Percentiles rank a stretch among this genome's conserved stretches.
phyloP scores from a whole-genome alignment of 805 yeast genomes.

The Cyberlindnera maritima region DNA sequence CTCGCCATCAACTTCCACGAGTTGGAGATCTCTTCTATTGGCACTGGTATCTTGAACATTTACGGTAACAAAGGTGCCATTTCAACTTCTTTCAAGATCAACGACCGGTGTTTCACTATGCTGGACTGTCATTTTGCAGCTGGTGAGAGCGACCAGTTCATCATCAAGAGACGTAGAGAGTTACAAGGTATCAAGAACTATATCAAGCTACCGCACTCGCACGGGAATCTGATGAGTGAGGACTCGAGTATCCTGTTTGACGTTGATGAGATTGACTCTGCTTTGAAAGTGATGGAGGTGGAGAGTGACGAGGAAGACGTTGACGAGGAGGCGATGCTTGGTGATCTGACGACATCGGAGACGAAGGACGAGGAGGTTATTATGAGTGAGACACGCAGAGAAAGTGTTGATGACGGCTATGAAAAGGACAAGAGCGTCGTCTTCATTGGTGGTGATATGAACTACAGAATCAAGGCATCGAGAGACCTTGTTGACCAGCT shows the following conservation, averaged over 20 bases:
- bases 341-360: conserved; percentile 1
- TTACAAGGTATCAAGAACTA: conserved; percentile 36
- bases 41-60: conserved; percentile 52
- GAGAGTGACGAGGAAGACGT: conserved; percentile 17
- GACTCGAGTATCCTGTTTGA: conserved; percentile 28
- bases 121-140: conserved; percentile 55
- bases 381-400: neutral
- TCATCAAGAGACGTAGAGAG: conserved; percentile 43
- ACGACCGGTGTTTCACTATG: conserved; percentile 34
- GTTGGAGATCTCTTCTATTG: conserved; percentile 42
- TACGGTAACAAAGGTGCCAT: conserved; percentile 68
- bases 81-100: conserved; percentile 36
- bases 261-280: conserved; percentile 26
- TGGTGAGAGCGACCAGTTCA: conserved; percentile 39
- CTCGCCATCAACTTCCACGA: conserved; percentile 38
- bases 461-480: conserved; percentile 42
- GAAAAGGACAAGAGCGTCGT: conserved; percentile 24
- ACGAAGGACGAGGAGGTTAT: neutral
- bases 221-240: conserved; percentile 24
- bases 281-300: conserved; percentile 9
- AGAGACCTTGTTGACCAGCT: conserved; percentile 30
- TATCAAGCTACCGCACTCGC: conserved; percentile 25
- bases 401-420: neutral
- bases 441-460: conserved; percentile 54
- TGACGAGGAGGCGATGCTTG: conserved; percentile 11